Evolutionary conservation across 345 rosid species (phyloP), one percentile per base, ranked within the genome.

Genomic region (Dipteronia dyeriana): DNA sequence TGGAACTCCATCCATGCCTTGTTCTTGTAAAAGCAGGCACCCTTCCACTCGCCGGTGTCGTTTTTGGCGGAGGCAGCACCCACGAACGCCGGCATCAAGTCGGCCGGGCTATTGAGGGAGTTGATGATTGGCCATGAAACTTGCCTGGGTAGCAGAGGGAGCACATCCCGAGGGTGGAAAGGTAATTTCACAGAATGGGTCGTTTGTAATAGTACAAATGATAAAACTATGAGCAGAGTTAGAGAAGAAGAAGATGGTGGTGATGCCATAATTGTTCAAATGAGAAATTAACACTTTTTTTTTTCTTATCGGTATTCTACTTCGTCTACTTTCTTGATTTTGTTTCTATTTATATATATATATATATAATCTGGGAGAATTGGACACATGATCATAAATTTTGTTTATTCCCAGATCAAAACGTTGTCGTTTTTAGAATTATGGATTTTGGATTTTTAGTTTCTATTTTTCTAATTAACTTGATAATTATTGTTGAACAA

Each of bases 1-100:
- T 93, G 90, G 79, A 96, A 90, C 91, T 96, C 98, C 80, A 96
- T 84, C 99, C 97, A 90, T 45, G 98, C 97, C 16, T 60, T 76
- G 84, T 87, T 92, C 63, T 92, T 26, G 72, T 87, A 90, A 65
- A 96, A 96, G 84, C 99, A 96, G 13, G 99, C 96, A 49, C 99
- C 98, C 75, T 94, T 95, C 99, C 99, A 95, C 68, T 80, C 79
- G 0, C 85, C 84, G 54, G 80, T 68, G 74, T 53, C 79, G 74
- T 87, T 90, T 25, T n/a, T 14, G 56, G 93, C 54, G 16, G 94
- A 79, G 20, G 92, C 97, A 43, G 97, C 73, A 62, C 98, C 99
- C 17, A 96, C 97, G 75, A 90, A 96, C 59, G 91, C 71, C 3
- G 99, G 99, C 59, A 96, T 79, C 71, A 93, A 90, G 76, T 96